Base-by-base conservation (phyloP, 2,329 filamentous ascomycete species). In the Venturia oleaginea region DNA sequence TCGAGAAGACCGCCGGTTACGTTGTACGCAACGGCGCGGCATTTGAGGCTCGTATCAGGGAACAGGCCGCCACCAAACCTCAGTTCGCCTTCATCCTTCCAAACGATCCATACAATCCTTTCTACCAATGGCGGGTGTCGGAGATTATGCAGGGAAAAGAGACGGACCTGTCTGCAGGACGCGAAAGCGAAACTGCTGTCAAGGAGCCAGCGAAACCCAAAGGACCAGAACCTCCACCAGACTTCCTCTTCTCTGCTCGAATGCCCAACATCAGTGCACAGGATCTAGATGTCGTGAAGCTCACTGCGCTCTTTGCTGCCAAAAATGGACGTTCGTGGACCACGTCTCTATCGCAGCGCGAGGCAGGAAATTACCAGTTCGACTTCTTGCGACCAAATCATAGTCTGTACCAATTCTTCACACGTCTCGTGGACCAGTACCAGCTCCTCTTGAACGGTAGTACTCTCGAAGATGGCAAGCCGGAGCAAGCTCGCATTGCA, bases 261-360 rank as follows among this genome's bases (percentile, higher is more conserved):
- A 96, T 97, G 91, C 94, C 94, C 65, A 93, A 92, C 69, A 96
- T 99, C 78, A 96, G 89, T 77, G 91, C 95, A 68, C 90, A 96
- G 76, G 94, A 99, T 81, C 79, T 97, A 67, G 86, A 87, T 63
- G 81, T 87, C 30, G 79, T 87, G 65, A 84, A 82, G 67, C 77
- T 96, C 72, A 96, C 93, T 42, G 94, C 94, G 24, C 81, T 96
- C 32, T 97, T 94, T 76, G 91, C 93, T 61, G 94, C 94, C 62
- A 92, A 93, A 77, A 93, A 96, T 71, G 94, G 94, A 17, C 87
- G 92, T 67, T 87, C 89, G 67, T 99, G 94, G 78, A 91, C 96
- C 84, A 97, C 92, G 27, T 85, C 88, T 64, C 80, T 99, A 67
- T 91, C 90, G 30, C 93, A 96, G 77, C 86, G 91, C 68, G 93